A percentile compares a stretch with the other conserved stretches of the same genome.
phyloP scores from a whole-genome alignment of 306 rosid species.

The Carpinus viminea region DNA sequence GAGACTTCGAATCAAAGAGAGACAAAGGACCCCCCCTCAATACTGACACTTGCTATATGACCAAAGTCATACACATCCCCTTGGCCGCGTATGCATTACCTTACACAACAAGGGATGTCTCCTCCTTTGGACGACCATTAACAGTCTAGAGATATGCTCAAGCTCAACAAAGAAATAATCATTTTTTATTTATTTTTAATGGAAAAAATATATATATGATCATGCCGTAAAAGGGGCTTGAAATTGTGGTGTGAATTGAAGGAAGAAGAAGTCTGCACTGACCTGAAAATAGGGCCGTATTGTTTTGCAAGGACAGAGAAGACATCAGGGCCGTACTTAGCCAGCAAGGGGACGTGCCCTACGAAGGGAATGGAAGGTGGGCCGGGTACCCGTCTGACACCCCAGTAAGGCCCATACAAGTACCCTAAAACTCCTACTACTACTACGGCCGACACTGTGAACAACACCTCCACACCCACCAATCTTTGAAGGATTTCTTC shows the following conservation, averaged over 20 bases:
- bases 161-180: too few species aligned
- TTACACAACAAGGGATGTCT: background rate
- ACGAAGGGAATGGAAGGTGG: constrained; percentile 75
- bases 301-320: constrained; percentile 86
- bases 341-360: constrained; percentile 91
- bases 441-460: constrained; percentile 43
- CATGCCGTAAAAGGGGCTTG: background rate
- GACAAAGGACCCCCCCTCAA: background rate
- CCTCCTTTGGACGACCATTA: too few species aligned
- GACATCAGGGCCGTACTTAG: constrained; percentile 80
- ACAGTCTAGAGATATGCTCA: too few species aligned
- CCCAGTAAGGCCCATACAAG: constrained; percentile 74
- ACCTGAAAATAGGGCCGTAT: constrained; percentile 97
- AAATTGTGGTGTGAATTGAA: background rate
- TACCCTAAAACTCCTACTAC: constrained; percentile 52
- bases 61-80: background rate
- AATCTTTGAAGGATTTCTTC: constrained; percentile 5
- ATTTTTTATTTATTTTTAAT: too few species aligned
- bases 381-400: constrained; percentile 82
- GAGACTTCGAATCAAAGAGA: background rate
- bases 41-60: background rate
- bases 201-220: too few species aligned
- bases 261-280: background rate
- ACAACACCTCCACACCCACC: constrained; percentile 27
- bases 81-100: background rate